Base-by-base conservation (phyloP, 352 stramenopile genomes). In the Pseudoperonospora humuli region DNA sequence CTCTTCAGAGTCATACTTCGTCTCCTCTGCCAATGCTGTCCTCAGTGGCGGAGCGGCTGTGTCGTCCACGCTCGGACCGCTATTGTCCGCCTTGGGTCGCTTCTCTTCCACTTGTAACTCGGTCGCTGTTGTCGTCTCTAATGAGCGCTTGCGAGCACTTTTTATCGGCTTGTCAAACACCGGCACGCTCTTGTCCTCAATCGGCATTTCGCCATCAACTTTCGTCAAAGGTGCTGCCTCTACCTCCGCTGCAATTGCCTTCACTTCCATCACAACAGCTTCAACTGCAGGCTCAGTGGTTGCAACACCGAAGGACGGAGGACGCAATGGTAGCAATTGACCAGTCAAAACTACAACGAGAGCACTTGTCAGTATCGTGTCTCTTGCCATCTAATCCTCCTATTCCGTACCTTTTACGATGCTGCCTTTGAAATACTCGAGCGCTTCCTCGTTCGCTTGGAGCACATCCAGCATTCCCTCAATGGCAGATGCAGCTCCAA, bases 381-480 rank as follows among this genome's bases (percentile, higher is more conserved):
- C 11, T 21, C 21, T 45, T 18, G 54, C 31, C 15, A 33, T 25
- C 23, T 39, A 21, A 9, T 39, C 10, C 9, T n/a, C 32, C 7
- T 6, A 14, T 39, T 9, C 14, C 11, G 24, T 34, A 87, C 75
- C 70, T 53, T 58, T 50, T 1, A 83, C 68, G 17, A 85, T 75
- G 50, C 55, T 72, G 11, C 47, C 53, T 26, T 87, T 85, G 46
- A 87, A 87, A 42, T 77, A 84, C 55, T 63, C 54, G 14, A 71
- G 47, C 32, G 70, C 75, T 24, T 61, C 58, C 2, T 45, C 29
- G 15, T 79, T 72, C 32, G 46, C 45, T 43, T 66, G 52, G 2
- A 87, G 49, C 37, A 87, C 45, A 20, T 65, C 38, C 35, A 85
- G 55, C 45, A 72, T 55, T 4, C 56, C 49, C 23, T 61, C 33